Percentiles rank a stretch among this genome's conserved stretches.
Evolutionary conservation across 352 stramenopile genomes (phyloP).

Genomic region (Globisporangium mamillatum): DNA sequence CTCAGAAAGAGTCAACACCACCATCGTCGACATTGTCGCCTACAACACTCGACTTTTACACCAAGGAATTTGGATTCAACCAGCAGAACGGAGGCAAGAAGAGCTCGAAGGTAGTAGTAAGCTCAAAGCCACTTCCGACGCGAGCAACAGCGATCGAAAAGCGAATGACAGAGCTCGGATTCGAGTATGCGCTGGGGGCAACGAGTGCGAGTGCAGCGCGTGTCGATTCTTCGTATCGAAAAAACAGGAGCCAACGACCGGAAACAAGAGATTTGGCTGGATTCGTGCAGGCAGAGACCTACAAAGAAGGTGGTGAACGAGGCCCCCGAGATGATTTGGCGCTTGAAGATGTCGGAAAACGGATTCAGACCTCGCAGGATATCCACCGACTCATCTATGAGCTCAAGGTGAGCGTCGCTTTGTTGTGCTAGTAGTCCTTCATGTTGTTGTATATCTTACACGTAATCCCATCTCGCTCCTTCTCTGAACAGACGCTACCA

Average conservation of each 20-base stretch:
- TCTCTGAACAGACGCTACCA: constrained; percentile 34
- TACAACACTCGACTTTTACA: constrained; percentile 27
- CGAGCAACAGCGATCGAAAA: constrained; percentile 42
- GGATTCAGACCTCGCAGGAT: constrained; percentile 35
- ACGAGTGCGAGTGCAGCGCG: neutral
- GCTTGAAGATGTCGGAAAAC: constrained; percentile 3
- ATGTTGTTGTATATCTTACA: neutral
- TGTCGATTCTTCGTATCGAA: neutral
- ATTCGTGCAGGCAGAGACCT: neutral
- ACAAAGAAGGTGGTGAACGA: neutral
- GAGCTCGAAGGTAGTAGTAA: neutral
- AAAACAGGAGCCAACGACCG: constrained; percentile 5
- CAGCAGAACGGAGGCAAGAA: neutral
- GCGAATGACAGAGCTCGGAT: constrained; percentile 41
- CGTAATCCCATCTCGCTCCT: neutral
- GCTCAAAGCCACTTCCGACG: constrained; percentile 28
- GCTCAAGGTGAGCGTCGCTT: constrained; percentile 35
- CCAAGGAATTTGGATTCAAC: constrained; percentile 38
- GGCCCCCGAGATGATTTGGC: constrained; percentile 13
- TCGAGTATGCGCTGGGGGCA: constrained; percentile 24
- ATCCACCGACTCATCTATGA: constrained; percentile 63
- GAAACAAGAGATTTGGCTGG: neutral
- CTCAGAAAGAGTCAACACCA: neutral
- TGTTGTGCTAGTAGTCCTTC: neutral
- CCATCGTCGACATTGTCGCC: constrained; percentile 5